A percentile compares a stretch with the other conserved stretches of the same genome.
phyloP scores from a whole-genome alignment of 2,329 filamentous ascomycete species.

The Xylaria arbuscula region DNA sequence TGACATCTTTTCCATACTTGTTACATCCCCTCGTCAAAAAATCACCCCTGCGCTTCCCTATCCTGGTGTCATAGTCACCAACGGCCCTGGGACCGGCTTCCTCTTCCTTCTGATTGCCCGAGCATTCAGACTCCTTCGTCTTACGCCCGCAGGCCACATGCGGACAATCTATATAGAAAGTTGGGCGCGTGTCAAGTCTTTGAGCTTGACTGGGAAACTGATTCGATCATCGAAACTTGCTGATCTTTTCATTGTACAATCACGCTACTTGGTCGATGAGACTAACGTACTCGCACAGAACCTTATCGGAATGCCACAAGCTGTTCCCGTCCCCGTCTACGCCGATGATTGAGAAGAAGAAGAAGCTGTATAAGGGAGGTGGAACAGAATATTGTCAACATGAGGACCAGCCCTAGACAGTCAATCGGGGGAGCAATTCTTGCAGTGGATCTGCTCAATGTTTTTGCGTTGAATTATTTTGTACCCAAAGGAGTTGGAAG shows the following conservation, averaged over 20 bases:
- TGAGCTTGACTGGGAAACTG: conserved; percentile 87
- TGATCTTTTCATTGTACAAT: conserved; percentile 40
- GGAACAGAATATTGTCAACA: background rate
- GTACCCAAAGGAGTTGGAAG: background rate
- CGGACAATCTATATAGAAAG: conserved; percentile 89
- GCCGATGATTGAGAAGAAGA: background rate
- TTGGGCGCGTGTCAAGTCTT: conserved; percentile 83
- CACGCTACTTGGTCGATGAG: conserved; percentile 10
- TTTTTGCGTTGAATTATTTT: background rate
- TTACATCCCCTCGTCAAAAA: conserved; percentile 43
- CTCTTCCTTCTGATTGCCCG: conserved; percentile 70
- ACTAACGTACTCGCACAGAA: conserved; percentile 32
- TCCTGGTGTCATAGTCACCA: conserved; percentile 83
- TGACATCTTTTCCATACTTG: conserved; percentile 69
- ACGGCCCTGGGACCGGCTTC: conserved; percentile 89
- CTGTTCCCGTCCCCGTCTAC: conserved; percentile 19
- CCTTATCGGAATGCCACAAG: conserved; percentile 34
- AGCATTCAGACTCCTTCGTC: conserved; percentile 58
- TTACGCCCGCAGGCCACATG: conserved; percentile 66
- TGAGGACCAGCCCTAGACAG: background rate
- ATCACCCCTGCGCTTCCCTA: conserved; percentile 56
- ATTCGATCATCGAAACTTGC: conserved; percentile 55
- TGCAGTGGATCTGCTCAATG: background rate
- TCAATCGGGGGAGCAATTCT: background rate
- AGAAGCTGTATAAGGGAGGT: background rate